phyloP scores from a whole-genome alignment of 2,329 filamentous ascomycete genomes.

The Dactylonectria estremocensis region DNA sequence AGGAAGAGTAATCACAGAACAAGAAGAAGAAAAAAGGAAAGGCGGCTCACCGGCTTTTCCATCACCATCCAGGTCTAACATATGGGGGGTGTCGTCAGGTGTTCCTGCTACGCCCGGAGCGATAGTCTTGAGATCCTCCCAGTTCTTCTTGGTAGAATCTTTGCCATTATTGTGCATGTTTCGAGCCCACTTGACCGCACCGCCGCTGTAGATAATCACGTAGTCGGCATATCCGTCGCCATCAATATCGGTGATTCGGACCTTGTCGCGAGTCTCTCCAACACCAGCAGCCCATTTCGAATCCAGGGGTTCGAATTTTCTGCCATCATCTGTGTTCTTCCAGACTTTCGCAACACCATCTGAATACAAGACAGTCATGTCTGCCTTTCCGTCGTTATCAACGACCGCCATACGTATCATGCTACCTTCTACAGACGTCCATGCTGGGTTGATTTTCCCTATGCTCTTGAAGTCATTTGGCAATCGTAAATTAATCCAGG shows the following conservation, averaged over 20 bases:
- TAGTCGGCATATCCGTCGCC: constrained; percentile 35
- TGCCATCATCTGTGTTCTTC: constrained; percentile 5
- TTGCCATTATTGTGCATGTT: constrained; percentile 31
- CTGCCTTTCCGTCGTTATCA: constrained; percentile 17
- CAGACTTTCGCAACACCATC: constrained; percentile 9
- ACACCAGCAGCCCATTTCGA: constrained; percentile 4
- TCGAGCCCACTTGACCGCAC: constrained; percentile 19
- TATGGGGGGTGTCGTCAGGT: background rate
- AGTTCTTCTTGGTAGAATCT: constrained; percentile 24
- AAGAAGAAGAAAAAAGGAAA: no score
- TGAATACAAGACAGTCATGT: constrained; percentile 3
- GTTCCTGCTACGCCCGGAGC: background rate
- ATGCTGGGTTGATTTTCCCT: background rate
- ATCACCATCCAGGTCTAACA: constrained; percentile 16
- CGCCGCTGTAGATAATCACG: constrained; percentile 25
- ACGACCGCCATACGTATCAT: constrained; percentile 11
- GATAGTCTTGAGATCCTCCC: constrained; percentile 16
- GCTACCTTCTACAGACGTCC: background rate
- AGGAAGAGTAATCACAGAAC: no score
- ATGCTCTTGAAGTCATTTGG: background rate
- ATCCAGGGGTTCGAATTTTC: background rate
- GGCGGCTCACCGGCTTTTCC: no score
- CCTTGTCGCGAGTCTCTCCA: background rate
- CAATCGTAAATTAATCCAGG: background rate
- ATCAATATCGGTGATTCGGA: constrained; percentile 26